A percentile compares a stretch with the other conserved stretches of the same genome.
These are phyloP conservation scores for Blumeria hordei DNA, from an alignment of 2,329 filamentous ascomycete species.

Conservation along the genomic window DNA sequence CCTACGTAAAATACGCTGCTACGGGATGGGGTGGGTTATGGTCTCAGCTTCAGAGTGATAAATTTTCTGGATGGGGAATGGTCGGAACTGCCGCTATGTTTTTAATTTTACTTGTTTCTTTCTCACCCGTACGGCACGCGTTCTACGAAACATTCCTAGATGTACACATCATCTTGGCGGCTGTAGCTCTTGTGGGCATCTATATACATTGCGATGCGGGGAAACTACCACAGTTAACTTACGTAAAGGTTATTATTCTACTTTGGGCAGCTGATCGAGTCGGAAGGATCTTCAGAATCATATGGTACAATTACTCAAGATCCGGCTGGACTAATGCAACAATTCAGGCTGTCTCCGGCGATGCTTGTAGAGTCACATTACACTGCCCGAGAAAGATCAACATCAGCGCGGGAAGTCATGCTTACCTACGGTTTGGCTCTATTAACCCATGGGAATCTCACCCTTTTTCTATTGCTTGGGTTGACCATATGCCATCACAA, in stretches of 20 bases:
- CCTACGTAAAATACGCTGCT: slow-evolving; percentile 42
- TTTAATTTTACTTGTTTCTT: slow-evolving; percentile 41
- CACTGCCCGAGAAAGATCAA: slow-evolving; percentile 40
- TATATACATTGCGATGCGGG: slow-evolving; percentile 58
- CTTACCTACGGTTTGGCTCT: slow-evolving; percentile 46
- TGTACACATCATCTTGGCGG: slow-evolving; percentile 53
- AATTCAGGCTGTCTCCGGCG: slow-evolving; percentile 43
- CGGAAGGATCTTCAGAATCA: slow-evolving; percentile 34
- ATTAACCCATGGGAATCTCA: slow-evolving; percentile 49
- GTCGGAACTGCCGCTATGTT: slow-evolving; percentile 35
- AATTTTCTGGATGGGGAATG: slow-evolving; percentile 41
- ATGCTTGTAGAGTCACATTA: slow-evolving; percentile 45
- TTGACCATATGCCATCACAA: slow-evolving; percentile 25
- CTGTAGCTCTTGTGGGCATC: slow-evolving; percentile 42
- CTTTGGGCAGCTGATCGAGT: slow-evolving; percentile 55
- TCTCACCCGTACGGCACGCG: slow-evolving; percentile 67
- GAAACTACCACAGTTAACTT: slow-evolving; percentile 39
- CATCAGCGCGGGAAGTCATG: slow-evolving; percentile 46
- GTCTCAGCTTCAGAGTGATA: slow-evolving; percentile 27
- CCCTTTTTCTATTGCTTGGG: slow-evolving; percentile 60
- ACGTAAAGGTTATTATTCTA: slow-evolving; percentile 48
- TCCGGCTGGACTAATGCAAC: slow-evolving; percentile 35
- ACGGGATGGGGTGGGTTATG: slow-evolving; percentile 35
- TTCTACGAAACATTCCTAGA: slow-evolving; percentile 96
- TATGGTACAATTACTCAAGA: slow-evolving; percentile 35